Base-by-base conservation (phyloP, 1,284 basidiomycete species). In the Mycena sp. region DNA sequence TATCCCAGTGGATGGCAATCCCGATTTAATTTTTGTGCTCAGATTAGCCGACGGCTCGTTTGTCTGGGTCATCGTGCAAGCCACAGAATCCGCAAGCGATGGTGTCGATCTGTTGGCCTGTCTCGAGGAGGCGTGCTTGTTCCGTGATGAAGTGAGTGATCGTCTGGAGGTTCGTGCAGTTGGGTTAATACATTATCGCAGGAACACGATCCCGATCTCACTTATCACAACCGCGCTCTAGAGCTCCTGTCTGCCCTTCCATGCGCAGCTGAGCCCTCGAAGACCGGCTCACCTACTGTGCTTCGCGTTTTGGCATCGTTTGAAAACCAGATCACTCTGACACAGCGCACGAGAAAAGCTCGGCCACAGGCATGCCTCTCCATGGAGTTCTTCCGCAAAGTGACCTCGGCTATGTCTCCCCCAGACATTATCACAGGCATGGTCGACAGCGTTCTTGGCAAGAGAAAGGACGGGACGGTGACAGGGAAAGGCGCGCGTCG, bases 291-390 rank as follows among this genome's bases (percentile, higher is more conserved):
- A 2, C 50, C 43, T n/a, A 53, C 43, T 1, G 43, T 60, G n/a
- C 50, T 60, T 26, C 58, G 58, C 4, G 58, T 60, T 25, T 49
- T 60, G 26, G 50, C 50, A 2, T 45, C 58, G 11, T 60, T 52
- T 17, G n/a, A 46, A 14, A 29, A 52, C 43, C 58, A 60, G 41
- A 45, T 59, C 26, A 7, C 9, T n/a, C 37, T 58, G 17, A 19
- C 29, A 10, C 14, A 17, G 21, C 16, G 5, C 25, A 2, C 9
- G 12, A 16, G 2, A 17, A 21, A 25, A 12, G 29, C 26, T 5
- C 9, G 21, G 23, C 21, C 30, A 2, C 57, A 44, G 0, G 57
- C 57, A 0, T 44, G 48, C 25, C 48, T 58, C 26, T 44, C 40
- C 29, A 35, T 51, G 41, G 57, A 50, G 6, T 35, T 28, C 30